Conservation (phyloP, 176 grass and related monocot species). For the Stipa capillata region DNA sequence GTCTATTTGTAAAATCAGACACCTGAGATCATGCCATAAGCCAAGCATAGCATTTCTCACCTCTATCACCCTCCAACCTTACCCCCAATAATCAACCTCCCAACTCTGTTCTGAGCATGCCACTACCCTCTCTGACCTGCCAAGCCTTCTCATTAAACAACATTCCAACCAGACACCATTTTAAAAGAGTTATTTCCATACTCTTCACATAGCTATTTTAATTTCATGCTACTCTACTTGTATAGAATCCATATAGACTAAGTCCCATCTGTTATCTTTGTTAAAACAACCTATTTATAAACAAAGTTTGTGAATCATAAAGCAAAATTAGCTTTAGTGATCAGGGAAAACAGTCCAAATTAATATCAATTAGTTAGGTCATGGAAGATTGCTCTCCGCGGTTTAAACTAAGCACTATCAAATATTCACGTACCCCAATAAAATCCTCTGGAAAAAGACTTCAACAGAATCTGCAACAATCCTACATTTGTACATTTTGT, state of each 20-base stretch:
- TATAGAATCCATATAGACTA: neutral
- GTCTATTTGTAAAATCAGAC: neutral
- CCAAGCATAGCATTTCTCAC: neutral
- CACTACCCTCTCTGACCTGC: neutral
- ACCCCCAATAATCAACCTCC: neutral
- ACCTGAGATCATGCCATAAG: too few relatives aligned
- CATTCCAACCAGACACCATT: neutral
- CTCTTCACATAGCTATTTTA: neutral
- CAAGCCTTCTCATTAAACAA: neutral
- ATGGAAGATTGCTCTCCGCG: neutral
- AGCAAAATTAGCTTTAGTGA: too few relatives aligned
- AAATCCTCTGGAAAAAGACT: neutral
- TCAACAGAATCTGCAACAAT: too few relatives aligned
- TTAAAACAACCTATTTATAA: neutral
- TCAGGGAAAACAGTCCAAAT: neutral
- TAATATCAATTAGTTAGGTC: neutral
- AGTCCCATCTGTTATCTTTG: neutral
- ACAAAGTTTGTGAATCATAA: too few relatives aligned
- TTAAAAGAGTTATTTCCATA: neutral
- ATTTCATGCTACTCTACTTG: neutral
- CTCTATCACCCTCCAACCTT: neutral
- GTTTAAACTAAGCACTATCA: neutral
- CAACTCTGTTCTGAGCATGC: too few relatives aligned
- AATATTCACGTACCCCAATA: neutral
- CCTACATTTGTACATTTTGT: neutral